These are phyloP conservation scores for Mycena leptocephala DNA, from an alignment of 768 basidiomycete species.

Conservation along the genomic window DNA sequence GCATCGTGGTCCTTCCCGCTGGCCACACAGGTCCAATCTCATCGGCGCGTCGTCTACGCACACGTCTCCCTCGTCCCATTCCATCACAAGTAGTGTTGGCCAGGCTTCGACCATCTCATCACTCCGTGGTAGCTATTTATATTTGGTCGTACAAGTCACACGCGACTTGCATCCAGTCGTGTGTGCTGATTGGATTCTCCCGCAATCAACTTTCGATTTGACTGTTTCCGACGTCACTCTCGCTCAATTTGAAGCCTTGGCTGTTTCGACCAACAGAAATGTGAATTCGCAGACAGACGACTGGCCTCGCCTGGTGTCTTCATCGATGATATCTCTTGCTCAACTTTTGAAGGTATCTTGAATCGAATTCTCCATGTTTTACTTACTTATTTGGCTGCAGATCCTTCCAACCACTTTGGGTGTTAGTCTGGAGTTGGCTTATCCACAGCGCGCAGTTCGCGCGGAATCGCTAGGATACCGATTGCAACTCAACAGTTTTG, in stretches of 20 bases:
- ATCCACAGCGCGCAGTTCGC: slow-evolving; percentile 62
- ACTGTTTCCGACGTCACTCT: slow-evolving; percentile 90
- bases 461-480: slow-evolving; percentile 67
- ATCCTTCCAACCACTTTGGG: slow-evolving; percentile 75
- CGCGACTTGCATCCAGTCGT: slow-evolving; percentile 93
- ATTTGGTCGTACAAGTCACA: slow-evolving; percentile 92
- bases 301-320: slow-evolving; percentile 64
- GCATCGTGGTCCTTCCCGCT: slow-evolving; percentile 55
- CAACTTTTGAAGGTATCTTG: slow-evolving; percentile 79
- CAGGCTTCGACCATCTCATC: slow-evolving; percentile 90
- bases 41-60: slow-evolving; percentile 67
- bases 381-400: slow-evolving; percentile 52
- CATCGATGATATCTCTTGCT: slow-evolving; percentile 81
- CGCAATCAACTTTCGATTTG: slow-evolving; percentile 81
- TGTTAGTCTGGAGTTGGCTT: slow-evolving; percentile 88
- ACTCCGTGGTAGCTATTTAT: slow-evolving; percentile 90
- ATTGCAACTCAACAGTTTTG: slow-evolving; percentile 84
- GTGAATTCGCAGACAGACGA: slow-evolving; percentile 55
- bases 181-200: slow-evolving; percentile 83
- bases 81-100: slow-evolving; percentile 60
- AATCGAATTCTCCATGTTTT: too few relatives aligned
- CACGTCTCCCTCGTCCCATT: slow-evolving; percentile 81
- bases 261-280: slow-evolving; percentile 64
- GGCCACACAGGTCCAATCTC: slow-evolving; percentile 59
- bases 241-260: slow-evolving; percentile 83